Conservation (phyloP, 2,329 filamentous ascomycete genomes). For the Ophioceras dolichostomum region DNA sequence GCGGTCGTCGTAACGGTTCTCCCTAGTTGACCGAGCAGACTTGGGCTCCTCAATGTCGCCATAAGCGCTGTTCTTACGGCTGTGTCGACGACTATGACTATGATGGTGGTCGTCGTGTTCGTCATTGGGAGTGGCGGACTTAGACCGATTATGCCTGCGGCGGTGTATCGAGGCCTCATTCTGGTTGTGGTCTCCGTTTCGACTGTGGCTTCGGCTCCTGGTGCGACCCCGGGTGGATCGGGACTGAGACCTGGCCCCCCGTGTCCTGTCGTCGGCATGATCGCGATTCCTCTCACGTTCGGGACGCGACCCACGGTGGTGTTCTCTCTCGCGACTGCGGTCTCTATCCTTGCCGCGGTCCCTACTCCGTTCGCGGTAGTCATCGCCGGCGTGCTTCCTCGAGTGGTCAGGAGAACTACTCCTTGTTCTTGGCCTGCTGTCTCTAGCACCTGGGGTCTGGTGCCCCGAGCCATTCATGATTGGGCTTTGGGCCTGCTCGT, state of each 20-base stretch:
- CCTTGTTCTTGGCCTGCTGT: constrained; percentile 25
- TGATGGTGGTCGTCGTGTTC: no score
- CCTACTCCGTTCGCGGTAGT: background rate
- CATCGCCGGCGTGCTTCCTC: constrained; percentile 5
- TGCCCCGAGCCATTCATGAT: constrained; percentile 3
- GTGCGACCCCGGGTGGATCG: constrained; percentile 16
- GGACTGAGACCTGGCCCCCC: constrained; percentile 15
- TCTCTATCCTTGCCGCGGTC: constrained; percentile 15
- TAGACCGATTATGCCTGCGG: no score
- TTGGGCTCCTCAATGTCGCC: constrained; percentile 31
- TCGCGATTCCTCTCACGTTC: constrained; percentile 5
- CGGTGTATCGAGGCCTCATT: no score
- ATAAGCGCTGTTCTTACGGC: constrained; percentile 26
- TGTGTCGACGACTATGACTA: constrained; percentile 38
- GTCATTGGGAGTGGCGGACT: no score
- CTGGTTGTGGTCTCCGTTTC: no score
- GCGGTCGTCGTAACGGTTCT: no score
- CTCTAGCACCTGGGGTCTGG: constrained; percentile 8
- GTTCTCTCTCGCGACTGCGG: constrained; percentile 18
- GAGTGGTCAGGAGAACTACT: constrained; percentile 30
- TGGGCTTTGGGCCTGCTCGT: constrained; percentile 11
- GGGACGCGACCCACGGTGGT: constrained; percentile 10
- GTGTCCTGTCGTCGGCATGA: no score
- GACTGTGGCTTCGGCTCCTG: constrained; percentile 26
- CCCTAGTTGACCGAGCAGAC: constrained; percentile 19